These are phyloP conservation scores for Climacium dendroides DNA, from an alignment of 225 moss, liverwort and hornwort species.

Conservation along the genomic window DNA sequence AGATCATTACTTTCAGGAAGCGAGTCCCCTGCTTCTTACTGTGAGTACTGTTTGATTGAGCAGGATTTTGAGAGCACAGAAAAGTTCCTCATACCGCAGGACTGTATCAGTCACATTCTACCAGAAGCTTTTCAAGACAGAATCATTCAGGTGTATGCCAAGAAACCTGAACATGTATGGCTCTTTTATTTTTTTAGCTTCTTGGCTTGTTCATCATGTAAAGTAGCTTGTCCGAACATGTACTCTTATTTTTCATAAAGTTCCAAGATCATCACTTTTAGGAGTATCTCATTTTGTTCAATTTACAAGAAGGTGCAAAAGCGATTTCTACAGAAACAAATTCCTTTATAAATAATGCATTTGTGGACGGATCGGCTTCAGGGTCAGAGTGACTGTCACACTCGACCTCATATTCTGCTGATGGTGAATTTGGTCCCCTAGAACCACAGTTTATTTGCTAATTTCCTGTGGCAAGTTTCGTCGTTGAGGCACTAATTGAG, in stretches of 20 bases:
- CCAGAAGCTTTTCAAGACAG: slow-evolving; percentile 63
- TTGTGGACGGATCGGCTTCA: not conserved
- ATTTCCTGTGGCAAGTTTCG: not conserved
- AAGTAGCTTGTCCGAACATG: not conserved
- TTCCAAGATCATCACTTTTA: not conserved
- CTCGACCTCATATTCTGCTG: not conserved
- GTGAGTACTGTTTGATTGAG: not conserved
- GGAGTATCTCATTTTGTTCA: not conserved
- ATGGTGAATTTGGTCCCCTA: not conserved
- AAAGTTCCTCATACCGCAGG: slow-evolving; percentile 76
- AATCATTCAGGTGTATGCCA: slow-evolving; percentile 81
- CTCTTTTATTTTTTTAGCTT: not conserved
- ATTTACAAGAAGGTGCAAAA: not conserved
- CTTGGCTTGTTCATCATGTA: not conserved
- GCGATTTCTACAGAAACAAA: not conserved
- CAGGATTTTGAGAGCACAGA: slow-evolving; percentile 85
- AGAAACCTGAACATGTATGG: slow-evolving; percentile 79
- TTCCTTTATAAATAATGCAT: not conserved
- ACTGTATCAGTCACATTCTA: slow-evolving; percentile 79
- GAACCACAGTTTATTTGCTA: not conserved
- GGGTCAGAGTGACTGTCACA: not conserved
- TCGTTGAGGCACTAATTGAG: not conserved
- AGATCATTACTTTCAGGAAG: not conserved
- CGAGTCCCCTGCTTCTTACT: not conserved
- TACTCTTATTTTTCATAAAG: not conserved